Conservation (phyloP, 2,329 filamentous ascomycete species). For the Sphaerostilbella broomeana region DNA sequence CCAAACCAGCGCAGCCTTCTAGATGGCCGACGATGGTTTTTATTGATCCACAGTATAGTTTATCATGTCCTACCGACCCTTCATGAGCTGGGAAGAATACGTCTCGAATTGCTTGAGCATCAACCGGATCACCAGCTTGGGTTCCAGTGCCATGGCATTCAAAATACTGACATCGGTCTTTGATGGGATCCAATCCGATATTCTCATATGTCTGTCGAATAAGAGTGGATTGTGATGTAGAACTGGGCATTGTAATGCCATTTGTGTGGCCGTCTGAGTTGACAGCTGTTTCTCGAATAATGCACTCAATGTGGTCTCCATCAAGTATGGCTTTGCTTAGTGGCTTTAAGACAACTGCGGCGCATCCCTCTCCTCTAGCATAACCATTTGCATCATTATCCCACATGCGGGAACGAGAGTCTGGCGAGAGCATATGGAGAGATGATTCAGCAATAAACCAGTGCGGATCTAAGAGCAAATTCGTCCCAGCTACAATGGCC, state of each 20-base stretch:
- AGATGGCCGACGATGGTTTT: slow-evolving; percentile 10
- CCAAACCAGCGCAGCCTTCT: slow-evolving; percentile 4
- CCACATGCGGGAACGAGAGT: slow-evolving; percentile 26
- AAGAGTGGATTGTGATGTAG: neutral
- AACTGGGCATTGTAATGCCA: slow-evolving; percentile 3
- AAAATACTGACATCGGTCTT: slow-evolving; percentile 31
- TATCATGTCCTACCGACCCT: neutral
- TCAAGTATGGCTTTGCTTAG: slow-evolving; percentile 5
- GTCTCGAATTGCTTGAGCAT: slow-evolving; percentile 10
- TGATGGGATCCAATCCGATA: slow-evolving; percentile 18
- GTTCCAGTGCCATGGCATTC: slow-evolving; percentile 49
- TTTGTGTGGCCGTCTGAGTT: slow-evolving; percentile 6
- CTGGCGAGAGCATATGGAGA: slow-evolving; percentile 31
- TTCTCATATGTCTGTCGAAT: neutral
- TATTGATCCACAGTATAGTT: slow-evolving; percentile 17
- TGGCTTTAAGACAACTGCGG: slow-evolving; percentile 3
- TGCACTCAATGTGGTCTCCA: slow-evolving; percentile 7
- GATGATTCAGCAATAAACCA: slow-evolving; percentile 5
- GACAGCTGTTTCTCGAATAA: slow-evolving; percentile 4
- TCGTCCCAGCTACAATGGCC: slow-evolving; percentile 16
- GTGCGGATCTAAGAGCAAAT: slow-evolving; percentile 12
- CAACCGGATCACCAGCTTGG: slow-evolving; percentile 44
- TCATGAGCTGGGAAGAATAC: neutral
- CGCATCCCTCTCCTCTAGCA: slow-evolving; percentile 5
- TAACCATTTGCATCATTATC: slow-evolving; percentile 6